Base-by-base conservation (phyloP, 106 monocot species). In the Dendrobium chrysotoxum region DNA sequence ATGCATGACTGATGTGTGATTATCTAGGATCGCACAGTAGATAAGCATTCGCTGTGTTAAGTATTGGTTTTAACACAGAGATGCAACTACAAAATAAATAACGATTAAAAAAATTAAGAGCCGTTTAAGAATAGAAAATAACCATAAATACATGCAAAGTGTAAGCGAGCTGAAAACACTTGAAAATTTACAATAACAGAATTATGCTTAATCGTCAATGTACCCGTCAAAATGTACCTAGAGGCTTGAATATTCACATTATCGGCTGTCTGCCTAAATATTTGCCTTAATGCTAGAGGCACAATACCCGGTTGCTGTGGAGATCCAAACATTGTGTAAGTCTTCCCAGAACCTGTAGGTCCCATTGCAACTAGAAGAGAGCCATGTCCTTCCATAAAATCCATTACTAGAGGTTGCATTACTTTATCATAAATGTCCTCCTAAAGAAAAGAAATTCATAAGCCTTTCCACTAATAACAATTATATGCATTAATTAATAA, bases 331-430 rank as follows among this genome's bases (percentile, higher is more conserved):
- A 96, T 88, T 8, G 95, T 96, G 61, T 96, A 84, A 21, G 93
- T 96, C 84, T 96, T 96, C 57, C 95, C 95, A 46, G 95, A 96
- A 26, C 93, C 93, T 15, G 95, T 91, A 2, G 95, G 93, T 0
- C 95, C 95, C 95, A 93, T 89, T 68, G 93, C 93, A 80, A 85
- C 93, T 77, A 96, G 86, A 41, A 96, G 89, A 73, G 82, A 79
- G 82, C 89, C 91, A 77, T 93, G 93, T 66, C 93, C 93, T 39
- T 80, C 85, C 76, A 93, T 46, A 40, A 96, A 96, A 77, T 89
- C 95, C 67, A 72, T 80, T 54, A 96, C 80, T 68, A 96, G 77
- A 28, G 95, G 95, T 47, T 81, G 40, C 93, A 96, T 88, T 15
- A 89, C 93, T 61, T 58, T 91, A 55, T 84, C 82, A 88, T 84